Base-by-base conservation (phyloP, 1,139 yeast genomes). In the Pichia sp. region DNA sequence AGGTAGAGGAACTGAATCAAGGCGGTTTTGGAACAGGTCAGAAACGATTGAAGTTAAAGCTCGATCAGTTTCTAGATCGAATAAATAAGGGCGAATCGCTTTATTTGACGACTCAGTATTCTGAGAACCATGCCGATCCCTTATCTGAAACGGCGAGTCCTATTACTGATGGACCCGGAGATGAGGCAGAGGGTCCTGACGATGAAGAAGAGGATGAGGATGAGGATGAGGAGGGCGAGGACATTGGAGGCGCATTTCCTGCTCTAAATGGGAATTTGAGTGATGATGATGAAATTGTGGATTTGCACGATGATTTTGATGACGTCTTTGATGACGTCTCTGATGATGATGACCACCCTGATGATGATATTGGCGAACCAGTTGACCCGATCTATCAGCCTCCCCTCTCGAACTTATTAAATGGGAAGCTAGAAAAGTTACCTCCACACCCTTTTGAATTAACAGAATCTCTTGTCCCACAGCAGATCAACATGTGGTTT, bases 401-500 rank as follows among this genome's bases (percentile, higher is more conserved):
- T 8, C 92, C 92, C 3, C 70, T 85, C 58, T 76, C 84, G 0
- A 72, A 72, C 45, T 66, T 82, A 26, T 36, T 51, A 1, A 41
- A 53, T 31, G 50, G 43, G 2, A 55, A 62, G 1, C 45, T 58
- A 19, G 32, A 61, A 15, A 52, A 57, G 1, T 31, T 60, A 16
- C 64, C 82, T 10, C 80, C 85, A 1, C 61, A 77, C 15, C 64
- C 65, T 11, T 84, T 85, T 0, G 58, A 62, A 0, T 65, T 80
- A 4, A 67, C 83, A 41, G 58, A 68, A 7, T 66, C 66, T 1
- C 67, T 85, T 13, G 68, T 79, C 1, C 84, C 90, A 1, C 92
- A 86, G 67, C 92, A 85, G 64, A 81, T 86, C 44, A 86, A 86
- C 64, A 67, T 85, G 11, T 86, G 93, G 93, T 75, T 84, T 72